Evolutionary conservation across 2,329 filamentous ascomycete genomes (phyloP).

Genomic region (Rhynchosporium graminicola): DNA sequence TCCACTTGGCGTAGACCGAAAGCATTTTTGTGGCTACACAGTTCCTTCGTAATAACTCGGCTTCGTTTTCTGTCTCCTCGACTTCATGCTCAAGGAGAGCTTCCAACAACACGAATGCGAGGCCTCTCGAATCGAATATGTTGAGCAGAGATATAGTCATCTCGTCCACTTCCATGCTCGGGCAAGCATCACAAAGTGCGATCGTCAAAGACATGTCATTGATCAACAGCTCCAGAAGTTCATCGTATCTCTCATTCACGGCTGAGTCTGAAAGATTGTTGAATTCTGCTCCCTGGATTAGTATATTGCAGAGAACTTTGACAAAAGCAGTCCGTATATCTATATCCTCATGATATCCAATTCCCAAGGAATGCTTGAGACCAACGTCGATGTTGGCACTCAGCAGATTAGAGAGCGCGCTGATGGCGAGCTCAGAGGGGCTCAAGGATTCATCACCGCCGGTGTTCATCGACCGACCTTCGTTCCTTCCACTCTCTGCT

Average conservation of each 20-base stretch:
- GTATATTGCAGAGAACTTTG: slow-evolving; percentile 68
- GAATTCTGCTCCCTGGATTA: slow-evolving; percentile 72
- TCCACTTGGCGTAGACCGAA: slow-evolving; percentile 72
- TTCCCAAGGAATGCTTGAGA: slow-evolving; percentile 67
- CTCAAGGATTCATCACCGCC: slow-evolving; percentile 56
- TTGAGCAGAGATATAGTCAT: slow-evolving; percentile 67
- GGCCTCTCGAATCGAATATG: slow-evolving; percentile 67
- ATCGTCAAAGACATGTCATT: slow-evolving; percentile 63
- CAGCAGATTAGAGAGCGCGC: slow-evolving; percentile 66
- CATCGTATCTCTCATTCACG: slow-evolving; percentile 68
- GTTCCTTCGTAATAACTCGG: slow-evolving; percentile 66
- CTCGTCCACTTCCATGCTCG: slow-evolving; percentile 68
- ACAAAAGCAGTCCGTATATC: slow-evolving; percentile 71
- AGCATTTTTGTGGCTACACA: slow-evolving; percentile 74
- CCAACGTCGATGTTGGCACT: slow-evolving; percentile 73
- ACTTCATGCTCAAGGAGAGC: slow-evolving; percentile 69
- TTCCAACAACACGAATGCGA: slow-evolving; percentile 64
- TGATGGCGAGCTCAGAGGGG: slow-evolving; percentile 64
- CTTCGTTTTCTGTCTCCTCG: slow-evolving; percentile 69
- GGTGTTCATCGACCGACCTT: slow-evolving; percentile 44
- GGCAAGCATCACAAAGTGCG: slow-evolving; percentile 66
- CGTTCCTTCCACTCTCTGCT: slow-evolving; percentile 47
- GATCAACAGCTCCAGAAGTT: slow-evolving; percentile 63
- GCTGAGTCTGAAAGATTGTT: slow-evolving; percentile 67
- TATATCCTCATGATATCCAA: slow-evolving; percentile 70